These are phyloP conservation scores for Pneumocystis carinii DNA, from an alignment of 1,139 yeast species.

Conservation along the genomic window DNA sequence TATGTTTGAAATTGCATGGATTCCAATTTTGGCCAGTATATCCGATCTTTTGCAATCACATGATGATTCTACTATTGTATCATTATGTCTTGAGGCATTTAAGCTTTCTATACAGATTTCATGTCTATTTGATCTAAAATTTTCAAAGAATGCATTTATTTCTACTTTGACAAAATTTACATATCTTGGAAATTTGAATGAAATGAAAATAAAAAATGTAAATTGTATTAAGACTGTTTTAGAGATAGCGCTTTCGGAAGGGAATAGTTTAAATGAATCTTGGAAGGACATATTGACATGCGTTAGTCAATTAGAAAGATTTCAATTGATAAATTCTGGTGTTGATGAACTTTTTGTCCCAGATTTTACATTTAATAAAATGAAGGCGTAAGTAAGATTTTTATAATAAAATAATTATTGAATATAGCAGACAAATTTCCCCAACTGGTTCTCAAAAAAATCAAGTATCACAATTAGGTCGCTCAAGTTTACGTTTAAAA, in stretches of 20 bases:
- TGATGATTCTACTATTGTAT: slow-evolving; percentile 63
- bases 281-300: slow-evolving; percentile 78
- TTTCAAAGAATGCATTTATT: slow-evolving; percentile 77
- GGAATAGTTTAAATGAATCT: slow-evolving; percentile 50
- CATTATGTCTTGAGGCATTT: slow-evolving; percentile 67
- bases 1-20: slow-evolving; percentile 49
- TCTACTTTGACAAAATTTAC: slow-evolving; percentile 83
- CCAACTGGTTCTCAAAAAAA: background rate
- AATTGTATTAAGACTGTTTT: slow-evolving; percentile 63
- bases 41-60: slow-evolving; percentile 71
- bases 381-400: slow-evolving; percentile 23
- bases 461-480: background rate
- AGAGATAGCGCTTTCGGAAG: slow-evolving; percentile 66
- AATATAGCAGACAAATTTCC: background rate
- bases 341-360: slow-evolving; percentile 75
- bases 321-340: slow-evolving; percentile 80
- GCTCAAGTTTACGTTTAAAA: slow-evolving; percentile 4
- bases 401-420: background rate
- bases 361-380: slow-evolving; percentile 63
- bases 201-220: slow-evolving; percentile 64
- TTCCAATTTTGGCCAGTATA: slow-evolving; percentile 53
- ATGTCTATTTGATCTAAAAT: slow-evolving; percentile 66
- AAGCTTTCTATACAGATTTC: slow-evolving; percentile 69
- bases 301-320: slow-evolving; percentile 78
- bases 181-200: slow-evolving; percentile 62